phyloP scores from a whole-genome alignment of 768 basidiomycete species.

The Rhodotorula diobovata region DNA sequence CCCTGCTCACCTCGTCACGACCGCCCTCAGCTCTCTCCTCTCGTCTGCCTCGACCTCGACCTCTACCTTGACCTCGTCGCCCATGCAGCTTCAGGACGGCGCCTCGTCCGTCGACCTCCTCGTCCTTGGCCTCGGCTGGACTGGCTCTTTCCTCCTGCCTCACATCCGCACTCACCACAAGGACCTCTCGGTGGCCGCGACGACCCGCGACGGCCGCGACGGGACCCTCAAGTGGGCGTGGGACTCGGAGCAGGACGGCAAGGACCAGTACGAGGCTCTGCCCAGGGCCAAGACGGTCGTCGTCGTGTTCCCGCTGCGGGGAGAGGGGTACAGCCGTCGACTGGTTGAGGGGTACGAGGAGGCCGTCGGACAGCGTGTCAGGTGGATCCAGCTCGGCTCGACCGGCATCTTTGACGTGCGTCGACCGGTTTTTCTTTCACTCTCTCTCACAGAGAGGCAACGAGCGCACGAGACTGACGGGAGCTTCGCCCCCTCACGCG shows the following conservation, averaged over 20 bases:
- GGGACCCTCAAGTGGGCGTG: slow-evolving; percentile 58
- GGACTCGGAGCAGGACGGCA: slow-evolving; percentile 54
- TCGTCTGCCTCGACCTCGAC: background rate
- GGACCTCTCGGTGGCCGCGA: slow-evolving; percentile 45
- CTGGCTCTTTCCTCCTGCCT: slow-evolving; percentile 59
- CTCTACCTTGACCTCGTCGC: background rate
- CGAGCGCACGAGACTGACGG: background rate
- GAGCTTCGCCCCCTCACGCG: background rate
- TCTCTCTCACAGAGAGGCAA: background rate
- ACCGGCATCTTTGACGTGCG: slow-evolving; percentile 63
- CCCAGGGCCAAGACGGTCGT: slow-evolving; percentile 58
- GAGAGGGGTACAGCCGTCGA: slow-evolving; percentile 52
- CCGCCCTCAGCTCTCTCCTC: slow-evolving; percentile 1
- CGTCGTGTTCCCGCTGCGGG: slow-evolving; percentile 48
- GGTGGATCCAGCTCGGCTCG: slow-evolving; percentile 62
- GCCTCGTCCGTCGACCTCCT: slow-evolving; percentile 53
- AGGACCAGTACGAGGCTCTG: slow-evolving; percentile 52
- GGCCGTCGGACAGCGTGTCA: slow-evolving; percentile 47
- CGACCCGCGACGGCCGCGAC: slow-evolving; percentile 56
- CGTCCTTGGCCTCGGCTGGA: slow-evolving; percentile 67
- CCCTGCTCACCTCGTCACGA: background rate
- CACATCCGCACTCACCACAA: slow-evolving; percentile 49
- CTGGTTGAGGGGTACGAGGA: slow-evolving; percentile 54
- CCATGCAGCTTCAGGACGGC: background rate
- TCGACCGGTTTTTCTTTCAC: background rate